Evolutionary conservation across 2,329 filamentous ascomycete genomes (phyloP), one percentile per base, ranked within the genome.

Genomic region (Verticillium dahliae): DNA sequence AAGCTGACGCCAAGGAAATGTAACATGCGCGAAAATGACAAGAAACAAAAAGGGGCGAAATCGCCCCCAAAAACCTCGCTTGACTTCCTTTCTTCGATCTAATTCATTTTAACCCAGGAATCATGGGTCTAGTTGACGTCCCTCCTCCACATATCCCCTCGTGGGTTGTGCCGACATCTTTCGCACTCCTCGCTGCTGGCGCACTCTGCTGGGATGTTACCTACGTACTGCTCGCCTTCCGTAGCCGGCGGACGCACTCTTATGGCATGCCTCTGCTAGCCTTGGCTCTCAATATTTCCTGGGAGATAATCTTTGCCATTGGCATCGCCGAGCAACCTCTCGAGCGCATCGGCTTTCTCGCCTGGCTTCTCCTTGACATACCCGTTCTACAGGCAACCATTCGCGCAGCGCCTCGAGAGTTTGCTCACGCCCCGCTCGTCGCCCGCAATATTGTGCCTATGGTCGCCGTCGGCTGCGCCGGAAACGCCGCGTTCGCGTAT

Each of bases 301-400:
- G 81, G 81, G 81, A 84, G 67, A 68, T 81, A 2, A 72, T 84
- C 60, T 81, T 80, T 69, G 75, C 75, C 2, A 69, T 81, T 31
- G 79, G 74, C 64, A 78, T 83, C 15, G 73, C 76, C 61, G 80
- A 82, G 62, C 69, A 72, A 4, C 66, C 69, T 1, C 66, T 80
- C 10, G 81, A 84, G 66, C 71, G 71, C 13, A 64, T 71, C 15
- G 78, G 79, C 34, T 82, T 83, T 67, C 65, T 64, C 0, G 63
- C 78, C 58, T 84, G 82, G 81, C 72, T 84, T 37, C 52, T 81
- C 3, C 74, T 84, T 15, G 81, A 84, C 69, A 62, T 79, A 13
- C 74, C 74, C 2, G 72, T 85, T 37, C 69, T 84, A 11, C 80
- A 79, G 65, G 74, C 72, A 3, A 76, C 79, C 13, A 64, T 83